Base-by-base conservation (phyloP, 2,329 filamentous ascomycete species). In the Cephalotrichum gorgonifer region DNA sequence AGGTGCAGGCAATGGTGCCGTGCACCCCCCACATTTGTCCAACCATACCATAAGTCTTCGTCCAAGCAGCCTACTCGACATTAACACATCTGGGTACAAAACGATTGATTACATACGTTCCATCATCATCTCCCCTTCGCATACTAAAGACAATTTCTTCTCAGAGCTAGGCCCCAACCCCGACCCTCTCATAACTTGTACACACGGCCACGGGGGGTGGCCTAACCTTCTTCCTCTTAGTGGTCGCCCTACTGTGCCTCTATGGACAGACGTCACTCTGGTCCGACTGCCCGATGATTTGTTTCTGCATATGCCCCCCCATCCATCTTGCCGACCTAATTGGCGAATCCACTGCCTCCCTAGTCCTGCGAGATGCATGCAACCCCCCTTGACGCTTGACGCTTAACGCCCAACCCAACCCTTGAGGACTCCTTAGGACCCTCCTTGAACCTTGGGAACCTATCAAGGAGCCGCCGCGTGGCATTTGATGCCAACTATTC, bases 261-360 rank as follows among this genome's bases (percentile, higher is more conserved):
- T 30, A 28, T 39, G 35, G 35, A 39, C 12, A 39, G 35, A 20
- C 20, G 3, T 3, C 35, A n/a, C 35, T 9, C 17, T 22, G 4
- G 25, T 20, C n/a, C n/a, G 22, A 23, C 46, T 42, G 46, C 46
- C 39, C 43, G 46, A 38, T 42, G 46, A 48, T 48, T 42, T 48
- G 26, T 47, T 48, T 48, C 46, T 48, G 46, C 35, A 48, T 42
- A 7, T 25, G 12, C n/a, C 35, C 26, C 22, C 15, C 30, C 2
- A 23, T 7, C 17, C 27, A 15, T 17, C 28, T 12, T 28, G 26
- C 43, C n/a, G n/a, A n/a, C n/a, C n/a, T n/a, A 45, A 48, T 48
- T 42, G 38, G 23, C 35, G 25, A 33, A 43, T 43, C 35, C 22
- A 6, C 25, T 25, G 14, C 17, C 3, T 20, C 17, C 43, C 43